Base-by-base conservation (phyloP, 129 eudicot genomes). In the Artemisia argyi region DNA sequence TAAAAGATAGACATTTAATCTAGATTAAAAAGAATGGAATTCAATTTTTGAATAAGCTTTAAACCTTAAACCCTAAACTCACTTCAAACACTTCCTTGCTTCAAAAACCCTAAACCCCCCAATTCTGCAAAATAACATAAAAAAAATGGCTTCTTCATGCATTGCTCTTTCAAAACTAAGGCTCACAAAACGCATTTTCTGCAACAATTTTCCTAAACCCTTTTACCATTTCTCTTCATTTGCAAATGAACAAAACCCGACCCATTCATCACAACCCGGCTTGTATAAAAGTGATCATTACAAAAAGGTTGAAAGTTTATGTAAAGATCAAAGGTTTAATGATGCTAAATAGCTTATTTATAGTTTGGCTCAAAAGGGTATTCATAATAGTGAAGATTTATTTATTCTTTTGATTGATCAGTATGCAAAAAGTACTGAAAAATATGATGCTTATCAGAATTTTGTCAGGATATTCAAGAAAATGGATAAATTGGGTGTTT, bases 401-500 rank as follows among this genome's bases (percentile, higher is more conserved):
- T 92, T 91, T 85, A 82, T 89, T 72, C 28, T 78, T 72, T 20
- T 89, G 84, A 84, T 92, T 22, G 70, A 81, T 24, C 76, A 87
- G 60, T 92, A 92, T 55, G 89, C 89, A 1, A 78, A 83, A 75
- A 76, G 68, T 52, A 71, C 65, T 16, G 28, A 61, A 16, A 71
- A 64, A 46, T 65, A 61, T 4, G 94, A 89, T 77, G 78, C 83
- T 54, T 91, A 84, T 61, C 87, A 89, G 82, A 91, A 92, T 78
- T 80, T 85, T 72, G 94, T 92, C 3, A 83, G 81, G 72, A 10
- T 89, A 65, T 86, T 86, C 59, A 73, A 65, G 61, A 85, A 80
- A 63, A 89, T 92, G 96, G 81, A 75, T 80, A 89, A 86, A 32
- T 82, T 92, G 61, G 89, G 96, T 20, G 96, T 92, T 11, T 76